Percentiles rank a stretch among this genome's conserved stretches.
Conservation (phyloP, 345 rosid species). For the Balakata baccata region DNA sequence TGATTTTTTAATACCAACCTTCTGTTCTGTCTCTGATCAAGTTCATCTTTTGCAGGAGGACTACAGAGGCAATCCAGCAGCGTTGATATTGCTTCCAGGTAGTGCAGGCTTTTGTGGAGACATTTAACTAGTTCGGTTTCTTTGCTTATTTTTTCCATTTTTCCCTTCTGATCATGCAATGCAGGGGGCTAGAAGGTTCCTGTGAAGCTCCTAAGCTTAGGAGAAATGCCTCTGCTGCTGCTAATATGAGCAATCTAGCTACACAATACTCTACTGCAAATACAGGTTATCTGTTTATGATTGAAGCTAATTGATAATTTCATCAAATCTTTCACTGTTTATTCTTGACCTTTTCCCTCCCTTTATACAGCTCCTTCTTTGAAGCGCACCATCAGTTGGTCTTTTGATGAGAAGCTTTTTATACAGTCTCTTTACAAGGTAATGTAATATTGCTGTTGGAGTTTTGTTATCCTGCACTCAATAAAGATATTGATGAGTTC, state of each 20-base stretch:
- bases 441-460: not conserved
- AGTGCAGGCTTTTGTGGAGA: conserved; percentile 4
- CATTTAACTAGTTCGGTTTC: not conserved
- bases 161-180: conserved; percentile 7
- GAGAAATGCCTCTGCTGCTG: conserved; percentile 67
- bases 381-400: conserved; percentile 64
- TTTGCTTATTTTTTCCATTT: not conserved
- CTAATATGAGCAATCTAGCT: conserved; percentile 54
- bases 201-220: conserved; percentile 49
- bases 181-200: conserved; percentile 52
- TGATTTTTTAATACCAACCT: not conserved
- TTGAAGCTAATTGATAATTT: not conserved
- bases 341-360: not conserved
- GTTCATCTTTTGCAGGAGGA: conserved; percentile 41
- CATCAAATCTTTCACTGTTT: not conserved
- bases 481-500: no score
- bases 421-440: conserved; percentile 86
- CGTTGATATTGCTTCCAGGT: conserved; percentile 62
- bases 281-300: conserved; percentile 38
- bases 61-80: conserved; percentile 74
- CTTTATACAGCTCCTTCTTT: conserved; percentile 47
- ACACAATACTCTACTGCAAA: conserved; percentile 36
- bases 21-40: conserved; percentile 2
- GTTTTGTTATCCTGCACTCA: no score
- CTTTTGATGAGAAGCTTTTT: conserved; percentile 82